These are phyloP conservation scores for Aspergillus sp. DNA, from an alignment of 2,329 filamentous ascomycete species.

Conservation along the genomic window DNA sequence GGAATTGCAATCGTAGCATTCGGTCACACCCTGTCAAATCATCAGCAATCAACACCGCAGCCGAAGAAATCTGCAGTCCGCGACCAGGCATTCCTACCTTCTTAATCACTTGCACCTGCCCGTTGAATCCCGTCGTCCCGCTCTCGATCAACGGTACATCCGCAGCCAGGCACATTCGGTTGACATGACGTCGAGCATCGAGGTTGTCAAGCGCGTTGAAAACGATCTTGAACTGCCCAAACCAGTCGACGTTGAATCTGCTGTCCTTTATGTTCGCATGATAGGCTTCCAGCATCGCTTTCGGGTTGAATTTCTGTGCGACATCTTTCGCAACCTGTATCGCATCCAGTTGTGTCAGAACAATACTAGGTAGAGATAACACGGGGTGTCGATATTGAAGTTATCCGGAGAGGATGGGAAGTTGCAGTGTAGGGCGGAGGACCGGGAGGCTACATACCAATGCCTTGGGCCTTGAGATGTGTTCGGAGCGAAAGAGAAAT, in stretches of 20 bases:
- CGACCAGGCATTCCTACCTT: constrained; percentile 50
- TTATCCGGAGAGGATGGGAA: neutral
- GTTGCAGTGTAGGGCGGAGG: constrained; percentile 9
- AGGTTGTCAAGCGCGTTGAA: constrained; percentile 98
- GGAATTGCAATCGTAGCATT: constrained; percentile 91
- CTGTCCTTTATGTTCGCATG: constrained; percentile 93
- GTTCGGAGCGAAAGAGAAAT: constrained; percentile 93
- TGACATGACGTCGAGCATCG: constrained; percentile 90
- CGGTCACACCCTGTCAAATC: constrained; percentile 65
- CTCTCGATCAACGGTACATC: constrained; percentile 91
- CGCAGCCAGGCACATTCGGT: constrained; percentile 93
- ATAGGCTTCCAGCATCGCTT: constrained; percentile 80
- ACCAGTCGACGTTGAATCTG: constrained; percentile 86
- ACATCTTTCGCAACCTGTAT: constrained; percentile 84
- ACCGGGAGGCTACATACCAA: constrained; percentile 58
- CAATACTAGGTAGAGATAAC: neutral
- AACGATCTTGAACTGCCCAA: constrained; percentile 75
- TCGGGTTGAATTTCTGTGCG: constrained; percentile 85
- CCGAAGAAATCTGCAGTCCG: neutral
- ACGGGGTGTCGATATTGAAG: neutral
- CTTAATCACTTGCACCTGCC: constrained; percentile 95
- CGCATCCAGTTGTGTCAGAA: neutral
- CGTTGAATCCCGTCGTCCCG: constrained; percentile 95
- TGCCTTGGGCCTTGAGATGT: constrained; percentile 97
- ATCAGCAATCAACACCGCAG: constrained; percentile 10